Conservation (phyloP, 2,329 filamentous ascomycete genomes). For the Clarireedia sp. region DNA sequence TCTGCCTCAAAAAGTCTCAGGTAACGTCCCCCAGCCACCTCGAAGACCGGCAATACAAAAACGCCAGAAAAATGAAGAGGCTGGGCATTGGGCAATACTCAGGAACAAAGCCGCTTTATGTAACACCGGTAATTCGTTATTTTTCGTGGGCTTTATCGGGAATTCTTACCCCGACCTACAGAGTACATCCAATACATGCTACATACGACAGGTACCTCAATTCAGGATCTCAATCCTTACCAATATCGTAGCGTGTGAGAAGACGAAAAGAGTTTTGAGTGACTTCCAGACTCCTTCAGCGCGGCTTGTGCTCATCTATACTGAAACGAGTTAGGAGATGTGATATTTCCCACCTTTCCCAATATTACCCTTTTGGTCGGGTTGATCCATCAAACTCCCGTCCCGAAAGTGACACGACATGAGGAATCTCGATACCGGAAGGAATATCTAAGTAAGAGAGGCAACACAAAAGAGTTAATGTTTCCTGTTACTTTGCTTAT, state of each 20-base stretch:
- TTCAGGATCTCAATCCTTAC: conserved; percentile 1
- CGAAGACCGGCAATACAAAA: not conserved
- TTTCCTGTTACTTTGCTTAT: not conserved
- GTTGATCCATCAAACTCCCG: not conserved
- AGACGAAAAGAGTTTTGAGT: not conserved
- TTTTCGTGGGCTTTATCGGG: not conserved
- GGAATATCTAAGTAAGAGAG: not conserved
- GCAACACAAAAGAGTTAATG: not conserved
- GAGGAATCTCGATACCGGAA: conserved; percentile 1
- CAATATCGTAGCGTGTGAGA: not conserved
- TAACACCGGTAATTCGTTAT: not conserved
- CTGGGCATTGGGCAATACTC: not conserved
- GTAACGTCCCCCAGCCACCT: conserved; percentile 1
- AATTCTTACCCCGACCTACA: not conserved
- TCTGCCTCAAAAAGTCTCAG: not conserved
- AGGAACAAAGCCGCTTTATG: conserved; percentile 1
- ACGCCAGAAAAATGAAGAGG: conserved; percentile 4
- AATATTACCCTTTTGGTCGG: not conserved
- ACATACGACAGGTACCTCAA: not conserved
- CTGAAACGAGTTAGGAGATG: not conserved
- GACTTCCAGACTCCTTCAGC: not conserved
- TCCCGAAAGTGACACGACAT: conserved; percentile 11
- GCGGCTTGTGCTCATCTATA: not conserved
- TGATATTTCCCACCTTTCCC: not conserved
- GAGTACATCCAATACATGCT: too few species aligned